A percentile compares a stretch with the other conserved stretches of the same genome.
Conservation (phyloP, 345 rosid species). For the Ricinus communis region DNA sequence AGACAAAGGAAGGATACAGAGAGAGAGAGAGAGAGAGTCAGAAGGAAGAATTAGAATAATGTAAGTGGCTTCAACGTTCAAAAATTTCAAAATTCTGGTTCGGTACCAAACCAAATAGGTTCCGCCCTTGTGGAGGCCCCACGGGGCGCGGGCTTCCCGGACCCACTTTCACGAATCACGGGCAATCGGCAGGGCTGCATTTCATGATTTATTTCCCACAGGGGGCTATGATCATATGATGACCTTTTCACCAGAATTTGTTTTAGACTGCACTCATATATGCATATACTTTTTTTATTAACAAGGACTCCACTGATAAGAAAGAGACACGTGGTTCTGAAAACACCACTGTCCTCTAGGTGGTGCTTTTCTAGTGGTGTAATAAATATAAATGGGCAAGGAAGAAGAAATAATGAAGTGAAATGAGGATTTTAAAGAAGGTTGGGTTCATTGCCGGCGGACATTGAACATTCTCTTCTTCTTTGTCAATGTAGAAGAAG, state of each 20-base stretch:
- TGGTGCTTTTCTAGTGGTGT: not conserved
- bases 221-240: not conserved
- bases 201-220: not conserved
- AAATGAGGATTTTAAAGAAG: not conserved
- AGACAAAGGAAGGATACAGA: no score
- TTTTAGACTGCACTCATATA: not conserved
- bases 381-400: not conserved
- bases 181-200: conserved; percentile 26
- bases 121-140: conserved; percentile 32
- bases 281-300: no score
- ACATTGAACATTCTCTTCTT: not conserved
- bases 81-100: conserved; percentile 45
- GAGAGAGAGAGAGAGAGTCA: not conserved
- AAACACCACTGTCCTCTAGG: not conserved
- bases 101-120: conserved; percentile 38
- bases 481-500: not conserved
- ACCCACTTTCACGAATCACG: conserved; percentile 53
- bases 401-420: not conserved
- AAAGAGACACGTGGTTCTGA: not conserved
- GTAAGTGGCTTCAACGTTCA: conserved; percentile 42
- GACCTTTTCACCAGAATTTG: no score
- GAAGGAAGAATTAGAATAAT: not conserved
- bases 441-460: not conserved
- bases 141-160: conserved; percentile 38
- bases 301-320: no score